Evolutionary conservation across 331 rosid species (phyloP), one percentile per base, ranked within the genome.

Genomic region (Quercus tomentella): DNA sequence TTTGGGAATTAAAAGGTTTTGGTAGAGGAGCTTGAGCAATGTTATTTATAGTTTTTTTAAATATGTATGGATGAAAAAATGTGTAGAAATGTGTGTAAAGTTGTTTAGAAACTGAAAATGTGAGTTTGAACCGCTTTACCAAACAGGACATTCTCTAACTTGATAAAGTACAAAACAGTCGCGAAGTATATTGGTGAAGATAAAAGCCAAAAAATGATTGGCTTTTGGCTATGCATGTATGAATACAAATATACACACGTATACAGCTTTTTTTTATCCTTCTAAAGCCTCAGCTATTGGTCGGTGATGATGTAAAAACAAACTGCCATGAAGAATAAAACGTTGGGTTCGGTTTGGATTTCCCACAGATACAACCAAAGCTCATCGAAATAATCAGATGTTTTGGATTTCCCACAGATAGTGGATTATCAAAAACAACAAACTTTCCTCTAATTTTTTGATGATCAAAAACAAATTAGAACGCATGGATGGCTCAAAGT

Each of bases 101-200:
- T n/a, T n/a, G n/a, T n/a, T n/a, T n/a, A n/a, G n/a, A n/a, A n/a
- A n/a, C n/a, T n/a, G n/a, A n/a, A n/a, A n/a, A n/a, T n/a, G n/a
- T n/a, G n/a, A n/a, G n/a, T n/a, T n/a, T n/a, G n/a, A n/a, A n/a
- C n/a, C n/a, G n/a, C n/a, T n/a, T n/a, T n/a, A n/a, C n/a, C n/a
- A n/a, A n/a, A n/a, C n/a, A n/a, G 2, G 2, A 26, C 0, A 78
- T 51, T 60, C 58, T 84, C 55, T 80, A 78, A 51, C 71, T 74
- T 80, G 58, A 77, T 80, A 77, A 83, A 86, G 87, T 66, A 66
- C 54, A 88, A 49, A 69, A 57, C 75, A 58, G 33, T 43, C 6
- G 56, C 4, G 10, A 65, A 15, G 77, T 78, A 77, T 72, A 80
- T 78, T 80, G 72, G 73, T 8, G 74, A 82, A 76, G 26, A 78